Base-by-base conservation (phyloP, 2,329 filamentous ascomycete genomes). In the Colletotrichum orbiculare region DNA sequence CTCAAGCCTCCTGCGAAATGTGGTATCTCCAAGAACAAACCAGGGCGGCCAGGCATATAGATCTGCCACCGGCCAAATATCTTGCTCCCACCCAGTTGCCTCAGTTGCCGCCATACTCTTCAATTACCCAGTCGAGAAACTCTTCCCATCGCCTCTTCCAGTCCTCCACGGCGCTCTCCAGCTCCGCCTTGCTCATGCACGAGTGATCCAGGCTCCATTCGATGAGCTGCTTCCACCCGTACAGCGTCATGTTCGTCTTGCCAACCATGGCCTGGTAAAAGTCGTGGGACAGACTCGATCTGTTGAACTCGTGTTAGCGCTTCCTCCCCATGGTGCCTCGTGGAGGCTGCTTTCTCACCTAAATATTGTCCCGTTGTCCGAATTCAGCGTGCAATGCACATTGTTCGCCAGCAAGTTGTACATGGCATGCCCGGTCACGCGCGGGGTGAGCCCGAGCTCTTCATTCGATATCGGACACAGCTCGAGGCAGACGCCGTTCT, bases 381-480 rank as follows among this genome's bases (percentile, higher is more conserved):
- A 91, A 71, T 88, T 93, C 45, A 93, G 79, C 0, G 90, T 91
- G 76, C 91, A 94, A 53, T 90, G 89, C 54, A 93, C 85, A 42
- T 90, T 87, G 58, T 90, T 88, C n/a, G 90, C 90, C 59, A 93
- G 80, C 33, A 94, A 78, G 66, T 83, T 81, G 43, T 92, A 91
- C 73, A 90, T 86, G 13, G 88, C 78, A 71, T 93, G 91, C 11
- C 90, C 88, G 42, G 84, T 83, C 61, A 89, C 83, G 49, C 86
- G 83, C 8, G 88, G 84, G 54, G 89, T 91, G 15, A 94, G 81
- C 39, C 91, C 90, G 15, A 93, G 78, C 0, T 93, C 81, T 79
- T 94, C 91, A 71, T 93, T 94, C 1, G 90, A 93, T 54, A 93
- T 92, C 0, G 91, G 91, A 69, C 91, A 93, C 1, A 91, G 79